phyloP scores from a whole-genome alignment of 2,329 filamentous ascomycete species.

The Paecilomyces niveus region DNA sequence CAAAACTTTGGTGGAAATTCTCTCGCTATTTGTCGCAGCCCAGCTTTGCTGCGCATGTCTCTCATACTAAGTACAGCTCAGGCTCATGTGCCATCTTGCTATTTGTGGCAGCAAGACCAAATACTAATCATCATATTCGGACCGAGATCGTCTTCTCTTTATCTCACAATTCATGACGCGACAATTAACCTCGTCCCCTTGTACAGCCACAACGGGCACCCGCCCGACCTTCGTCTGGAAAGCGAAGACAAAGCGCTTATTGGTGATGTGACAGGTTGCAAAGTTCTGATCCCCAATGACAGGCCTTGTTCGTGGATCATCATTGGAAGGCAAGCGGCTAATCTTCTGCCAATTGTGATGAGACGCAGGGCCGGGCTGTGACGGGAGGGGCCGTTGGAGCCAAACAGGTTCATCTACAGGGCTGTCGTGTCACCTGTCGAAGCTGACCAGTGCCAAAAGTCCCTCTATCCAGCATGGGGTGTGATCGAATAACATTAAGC shows the following conservation, averaged over 20 bases:
- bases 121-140: not conserved
- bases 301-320: not conserved
- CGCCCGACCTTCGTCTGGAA: not conserved
- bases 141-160: not conserved
- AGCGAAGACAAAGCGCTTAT: not conserved
- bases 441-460: not conserved
- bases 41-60: too few relatives aligned
- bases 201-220: not conserved
- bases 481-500: not conserved
- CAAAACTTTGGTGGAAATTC: too few relatives aligned
- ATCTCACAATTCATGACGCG: not conserved
- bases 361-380: not conserved
- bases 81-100: not conserved
- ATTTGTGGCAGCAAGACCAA: not conserved
- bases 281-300: not conserved
- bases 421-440: not conserved
- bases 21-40: too few relatives aligned
- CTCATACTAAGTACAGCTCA: too few relatives aligned
- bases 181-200: not conserved
- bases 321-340: not conserved
- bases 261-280: not conserved
- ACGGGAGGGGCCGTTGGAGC: not conserved
- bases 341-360: not conserved
- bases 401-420: not conserved
- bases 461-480: not conserved